phyloP scores from a whole-genome alignment of 345 rosid genomes.

The Sonneratia alba region DNA sequence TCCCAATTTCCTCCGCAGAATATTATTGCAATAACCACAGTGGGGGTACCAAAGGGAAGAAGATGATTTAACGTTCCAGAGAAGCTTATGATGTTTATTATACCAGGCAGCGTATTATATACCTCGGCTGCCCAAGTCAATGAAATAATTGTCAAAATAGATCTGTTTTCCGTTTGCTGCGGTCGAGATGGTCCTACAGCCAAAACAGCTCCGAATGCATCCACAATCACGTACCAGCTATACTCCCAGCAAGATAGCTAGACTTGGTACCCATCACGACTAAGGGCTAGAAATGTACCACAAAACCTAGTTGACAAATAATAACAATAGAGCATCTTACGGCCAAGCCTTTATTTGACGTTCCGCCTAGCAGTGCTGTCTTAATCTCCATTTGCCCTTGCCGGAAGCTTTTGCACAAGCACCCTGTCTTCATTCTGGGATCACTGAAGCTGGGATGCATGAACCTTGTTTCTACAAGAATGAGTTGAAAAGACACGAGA shows the following conservation, averaged over 20 bases:
- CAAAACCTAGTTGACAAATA: background rate
- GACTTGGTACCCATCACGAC: background rate
- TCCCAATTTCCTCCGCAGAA: too few relatives aligned
- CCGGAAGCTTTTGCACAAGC: background rate
- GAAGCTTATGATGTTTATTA: too few relatives aligned
- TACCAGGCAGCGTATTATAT: background rate
- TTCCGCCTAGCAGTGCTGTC: background rate
- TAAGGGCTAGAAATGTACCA: background rate
- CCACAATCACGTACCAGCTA: background rate
- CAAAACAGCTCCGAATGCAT: background rate
- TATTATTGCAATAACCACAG: too few relatives aligned
- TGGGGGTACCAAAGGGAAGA: too few relatives aligned
- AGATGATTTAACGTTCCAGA: too few relatives aligned
- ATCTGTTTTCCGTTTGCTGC: background rate
- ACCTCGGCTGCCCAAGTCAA: background rate
- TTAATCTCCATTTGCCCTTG: conserved; percentile 3
- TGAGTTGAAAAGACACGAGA: conserved; percentile 1
- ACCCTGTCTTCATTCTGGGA: conserved; percentile 2
- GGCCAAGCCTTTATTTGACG: background rate
- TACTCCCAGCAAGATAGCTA: background rate
- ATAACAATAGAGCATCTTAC: background rate
- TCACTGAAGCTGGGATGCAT: background rate
- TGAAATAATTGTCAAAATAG: background rate
- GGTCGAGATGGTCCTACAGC: background rate
- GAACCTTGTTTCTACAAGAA: background rate